phyloP scores from a whole-genome alignment of 495 filamentous ascomycete genomes.

The Penicillium diatomitis region DNA sequence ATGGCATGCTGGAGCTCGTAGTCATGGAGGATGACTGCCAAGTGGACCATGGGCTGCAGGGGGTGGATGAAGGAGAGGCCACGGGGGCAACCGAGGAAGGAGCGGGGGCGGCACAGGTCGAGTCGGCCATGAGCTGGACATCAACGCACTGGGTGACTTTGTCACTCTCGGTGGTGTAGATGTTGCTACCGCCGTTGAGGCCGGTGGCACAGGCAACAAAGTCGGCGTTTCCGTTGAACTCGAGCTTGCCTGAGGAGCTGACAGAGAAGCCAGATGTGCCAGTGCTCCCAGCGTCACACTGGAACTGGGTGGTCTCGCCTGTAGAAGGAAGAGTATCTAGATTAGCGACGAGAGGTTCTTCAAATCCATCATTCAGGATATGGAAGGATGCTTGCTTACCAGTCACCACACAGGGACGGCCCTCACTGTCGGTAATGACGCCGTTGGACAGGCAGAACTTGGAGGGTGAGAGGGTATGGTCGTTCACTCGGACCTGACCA shows the following conservation, averaged over 20 bases:
- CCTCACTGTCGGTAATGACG: conserved; percentile 38
- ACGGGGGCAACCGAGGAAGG: neutral
- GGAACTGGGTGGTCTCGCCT: conserved; percentile 51
- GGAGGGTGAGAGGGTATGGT: conserved; percentile 20
- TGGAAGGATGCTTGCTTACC: conserved; percentile 19
- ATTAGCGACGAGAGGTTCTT: neutral
- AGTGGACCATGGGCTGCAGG: too few relatives aligned
- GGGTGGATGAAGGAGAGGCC: neutral
- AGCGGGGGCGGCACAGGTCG: conserved; percentile 14
- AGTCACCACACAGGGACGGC: conserved; percentile 48
- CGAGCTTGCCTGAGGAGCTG: conserved; percentile 37
- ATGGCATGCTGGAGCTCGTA: neutral
- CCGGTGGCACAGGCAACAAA: conserved; percentile 50
- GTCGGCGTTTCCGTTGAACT: conserved; percentile 31
- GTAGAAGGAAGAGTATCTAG: conserved; percentile 1
- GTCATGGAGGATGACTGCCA: neutral
- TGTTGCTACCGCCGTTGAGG: conserved; percentile 38
- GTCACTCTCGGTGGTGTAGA: conserved; percentile 40
- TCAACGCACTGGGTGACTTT: conserved; percentile 36
- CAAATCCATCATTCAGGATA: neutral
- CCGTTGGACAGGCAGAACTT: conserved; percentile 35
- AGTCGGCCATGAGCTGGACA: conserved; percentile 39
- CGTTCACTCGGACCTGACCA: conserved; percentile 44
- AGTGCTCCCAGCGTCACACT: conserved; percentile 49
- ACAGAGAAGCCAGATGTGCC: conserved; percentile 41